Evolutionary conservation across 352 stramenopile species (phyloP).

Genomic region (Globisporangium barbulae): DNA sequence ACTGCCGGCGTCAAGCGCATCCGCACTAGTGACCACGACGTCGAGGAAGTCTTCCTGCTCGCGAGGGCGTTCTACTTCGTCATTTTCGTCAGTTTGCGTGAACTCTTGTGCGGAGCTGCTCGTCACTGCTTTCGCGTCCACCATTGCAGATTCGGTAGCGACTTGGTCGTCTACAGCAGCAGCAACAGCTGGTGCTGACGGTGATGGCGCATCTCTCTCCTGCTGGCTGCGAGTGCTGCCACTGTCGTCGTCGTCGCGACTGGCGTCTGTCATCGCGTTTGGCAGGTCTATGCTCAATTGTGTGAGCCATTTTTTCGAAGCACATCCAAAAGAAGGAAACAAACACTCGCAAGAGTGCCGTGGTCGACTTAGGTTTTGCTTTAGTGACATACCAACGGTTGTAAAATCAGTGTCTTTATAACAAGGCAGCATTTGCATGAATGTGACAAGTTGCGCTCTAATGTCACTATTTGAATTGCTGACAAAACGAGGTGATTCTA

Average conservation of each 20-base stretch:
- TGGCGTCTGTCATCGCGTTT: background rate
- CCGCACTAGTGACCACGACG: slow-evolving; percentile 67
- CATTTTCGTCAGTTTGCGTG: background rate
- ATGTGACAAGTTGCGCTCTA: no score
- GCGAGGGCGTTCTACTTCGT: slow-evolving; percentile 17
- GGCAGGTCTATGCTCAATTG: background rate
- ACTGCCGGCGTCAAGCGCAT: slow-evolving; percentile 19
- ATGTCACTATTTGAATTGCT: background rate
- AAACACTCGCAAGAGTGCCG: background rate
- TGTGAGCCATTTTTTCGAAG: slow-evolving; percentile 8
- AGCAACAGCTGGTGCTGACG: background rate
- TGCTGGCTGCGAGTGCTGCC: background rate
- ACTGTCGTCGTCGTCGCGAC: slow-evolving; percentile 2
- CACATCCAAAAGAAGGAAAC: background rate
- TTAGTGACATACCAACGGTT: background rate
- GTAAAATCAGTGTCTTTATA: background rate
- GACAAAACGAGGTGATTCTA: background rate
- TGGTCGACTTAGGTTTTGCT: background rate
- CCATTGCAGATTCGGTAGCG: background rate
- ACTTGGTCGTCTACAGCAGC: slow-evolving; percentile 5
- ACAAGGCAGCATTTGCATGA: background rate
- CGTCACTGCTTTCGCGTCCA: background rate
- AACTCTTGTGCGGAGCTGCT: background rate
- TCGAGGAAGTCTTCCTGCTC: slow-evolving; percentile 38
- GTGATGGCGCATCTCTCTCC: slow-evolving; percentile 1